A percentile compares a stretch with the other conserved stretches of the same genome.
Conservation (phyloP, 495 filamentous ascomycete genomes). For the Recurvomyces mirabilis region DNA sequence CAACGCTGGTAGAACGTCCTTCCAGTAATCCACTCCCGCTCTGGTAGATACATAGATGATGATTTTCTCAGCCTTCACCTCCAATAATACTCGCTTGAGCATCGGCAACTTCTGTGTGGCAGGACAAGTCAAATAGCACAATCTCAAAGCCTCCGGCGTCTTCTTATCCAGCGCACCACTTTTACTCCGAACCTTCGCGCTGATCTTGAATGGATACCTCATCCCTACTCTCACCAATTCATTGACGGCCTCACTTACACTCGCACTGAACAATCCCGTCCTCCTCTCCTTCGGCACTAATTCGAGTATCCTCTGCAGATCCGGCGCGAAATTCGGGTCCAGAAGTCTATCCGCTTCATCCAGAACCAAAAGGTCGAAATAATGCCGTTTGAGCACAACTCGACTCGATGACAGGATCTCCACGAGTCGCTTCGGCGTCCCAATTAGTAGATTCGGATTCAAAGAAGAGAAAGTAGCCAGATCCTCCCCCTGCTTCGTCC, state of each 20-base stretch:
- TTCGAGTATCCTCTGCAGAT: constrained; percentile 72
- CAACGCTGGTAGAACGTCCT: constrained; percentile 57
- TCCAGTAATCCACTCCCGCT: constrained; percentile 88
- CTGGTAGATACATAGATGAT: constrained; percentile 94
- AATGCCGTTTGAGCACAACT: constrained; percentile 42
- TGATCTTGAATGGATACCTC: constrained; percentile 85
- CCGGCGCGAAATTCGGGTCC: constrained; percentile 90
- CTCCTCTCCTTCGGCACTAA: constrained; percentile 84
- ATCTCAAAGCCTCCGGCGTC: constrained; percentile 82
- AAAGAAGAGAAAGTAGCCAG: constrained; percentile 64
- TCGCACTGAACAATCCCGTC: constrained; percentile 89
- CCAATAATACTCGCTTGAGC: constrained; percentile 58
- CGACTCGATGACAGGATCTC: constrained; percentile 83
- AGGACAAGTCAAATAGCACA: constrained; percentile 70
- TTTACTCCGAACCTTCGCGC: constrained; percentile 76
- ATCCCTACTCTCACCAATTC: constrained; percentile 86
- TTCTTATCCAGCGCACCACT: constrained; percentile 67
- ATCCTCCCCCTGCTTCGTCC: constrained; percentile 72
- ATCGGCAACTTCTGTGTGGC: constrained; percentile 67
- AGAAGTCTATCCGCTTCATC: constrained; percentile 90
- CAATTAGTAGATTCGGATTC: constrained; percentile 77
- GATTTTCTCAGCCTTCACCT: constrained; percentile 66
- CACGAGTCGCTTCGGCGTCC: constrained; percentile 77
- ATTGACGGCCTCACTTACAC: constrained; percentile 80
- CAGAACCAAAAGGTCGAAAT: constrained; percentile 50